These are phyloP conservation scores for Apophysomyces sp. DNA, from an alignment of 371 early-diverging fungal species.

Conservation along the genomic window DNA sequence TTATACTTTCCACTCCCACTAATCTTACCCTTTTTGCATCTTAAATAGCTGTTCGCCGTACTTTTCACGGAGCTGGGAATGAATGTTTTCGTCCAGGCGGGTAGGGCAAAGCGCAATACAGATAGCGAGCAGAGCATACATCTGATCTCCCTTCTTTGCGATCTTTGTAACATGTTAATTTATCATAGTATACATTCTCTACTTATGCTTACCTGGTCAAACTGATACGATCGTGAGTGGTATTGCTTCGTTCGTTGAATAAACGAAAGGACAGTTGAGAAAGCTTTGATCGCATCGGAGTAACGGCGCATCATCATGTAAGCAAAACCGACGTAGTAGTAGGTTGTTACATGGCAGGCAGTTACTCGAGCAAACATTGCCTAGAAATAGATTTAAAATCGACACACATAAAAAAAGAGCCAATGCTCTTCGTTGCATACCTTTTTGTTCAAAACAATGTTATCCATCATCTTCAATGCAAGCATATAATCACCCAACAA, in stretches of 20 bases:
- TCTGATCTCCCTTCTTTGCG: conserved; percentile 90
- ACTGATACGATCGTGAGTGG: conserved; percentile 90
- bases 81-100: conserved; percentile 90
- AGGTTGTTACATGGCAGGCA: conserved; percentile 94
- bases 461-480: conserved; percentile 94
- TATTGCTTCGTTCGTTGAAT: conserved; percentile 92
- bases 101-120: conserved; percentile 92
- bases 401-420: conserved; percentile 1
- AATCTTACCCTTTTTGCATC: conserved; percentile 73
- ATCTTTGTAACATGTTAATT: conserved; percentile 26
- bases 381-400: conserved; percentile 22
- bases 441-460: conserved; percentile 90
- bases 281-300: conserved; percentile 92
- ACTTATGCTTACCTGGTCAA: conserved; percentile 65
- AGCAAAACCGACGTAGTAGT: conserved; percentile 95
- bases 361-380: conserved; percentile 92
- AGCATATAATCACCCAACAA: conserved; percentile 92
- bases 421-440: no score
- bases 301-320: conserved; percentile 98
- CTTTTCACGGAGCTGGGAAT: conserved; percentile 86
- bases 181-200: background rate
- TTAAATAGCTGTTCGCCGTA: conserved; percentile 88
- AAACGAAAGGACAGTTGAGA: conserved; percentile 88
- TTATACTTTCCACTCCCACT: background rate
- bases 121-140: conserved; percentile 91